Evolutionary conservation across 1,139 yeast species (phyloP).

Genomic region (Yamadazyma membranifaciens): DNA sequence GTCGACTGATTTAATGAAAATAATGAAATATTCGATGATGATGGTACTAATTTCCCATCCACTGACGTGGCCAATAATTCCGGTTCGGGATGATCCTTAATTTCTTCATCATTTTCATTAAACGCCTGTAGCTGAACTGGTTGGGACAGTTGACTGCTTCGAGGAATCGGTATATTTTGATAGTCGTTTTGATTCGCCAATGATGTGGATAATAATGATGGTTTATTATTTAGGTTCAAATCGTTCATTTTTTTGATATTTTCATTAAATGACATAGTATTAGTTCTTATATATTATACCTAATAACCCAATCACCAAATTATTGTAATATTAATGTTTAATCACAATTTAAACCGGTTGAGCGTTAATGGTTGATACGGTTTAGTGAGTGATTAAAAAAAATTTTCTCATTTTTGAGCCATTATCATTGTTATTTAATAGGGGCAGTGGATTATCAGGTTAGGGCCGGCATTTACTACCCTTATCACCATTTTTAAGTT

Average conservation of each 20-base stretch:
- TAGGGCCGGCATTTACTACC: no score
- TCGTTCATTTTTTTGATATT: conserved; percentile 19
- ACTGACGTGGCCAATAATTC: conserved; percentile 54
- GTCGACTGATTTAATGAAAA: conserved; percentile 39
- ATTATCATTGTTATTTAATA: no score
- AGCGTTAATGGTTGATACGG: not conserved
- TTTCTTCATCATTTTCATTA: not conserved
- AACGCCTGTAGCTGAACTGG: no score
- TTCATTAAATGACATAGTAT: conserved; percentile 14
- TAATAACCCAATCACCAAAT: no score
- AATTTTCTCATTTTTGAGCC: not conserved
- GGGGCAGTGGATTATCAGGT: no score
- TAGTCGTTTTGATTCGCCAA: conserved; percentile 12
- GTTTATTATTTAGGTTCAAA: conserved; percentile 13
- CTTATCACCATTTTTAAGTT: no score
- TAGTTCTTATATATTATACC: no score
- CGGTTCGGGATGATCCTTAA: conserved; percentile 35
- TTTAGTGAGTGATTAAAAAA: not conserved
- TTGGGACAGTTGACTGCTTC: not conserved
- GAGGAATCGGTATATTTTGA: not conserved
- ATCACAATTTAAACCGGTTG: no score
- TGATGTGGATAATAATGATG: conserved; percentile 17
- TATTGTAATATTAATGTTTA: no score
- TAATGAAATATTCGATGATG: conserved; percentile 53
- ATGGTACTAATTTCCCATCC: conserved; percentile 51